Base-by-base conservation (phyloP, 2,329 filamentous ascomycete genomes). In the Trichoderma sp. region DNA sequence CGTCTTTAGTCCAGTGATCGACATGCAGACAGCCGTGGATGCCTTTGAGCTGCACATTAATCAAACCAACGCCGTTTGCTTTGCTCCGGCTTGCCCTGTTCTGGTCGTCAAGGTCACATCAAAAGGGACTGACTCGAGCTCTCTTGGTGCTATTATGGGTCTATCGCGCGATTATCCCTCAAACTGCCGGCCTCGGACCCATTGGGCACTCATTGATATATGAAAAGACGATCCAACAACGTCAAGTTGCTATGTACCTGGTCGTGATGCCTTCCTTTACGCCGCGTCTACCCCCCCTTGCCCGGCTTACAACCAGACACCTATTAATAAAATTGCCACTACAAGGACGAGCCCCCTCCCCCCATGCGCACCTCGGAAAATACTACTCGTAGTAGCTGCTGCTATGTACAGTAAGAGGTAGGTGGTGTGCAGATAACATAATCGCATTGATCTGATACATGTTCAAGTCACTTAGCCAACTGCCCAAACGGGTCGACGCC, bases 401-500 rank as follows among this genome's bases (percentile, higher is more conserved):
- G n/a, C 30, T 12, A 20, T 20, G 26, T n/a, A 28, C 59, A 11
- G 26, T 3, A 68, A 6, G 13, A 58, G 17, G 55, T 50, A 12
- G 57, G 57, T 62, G 39, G 28, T 47, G 66, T 62, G 57, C 39
- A 62, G 57, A 69, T 69, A 34, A 39, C 66, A 50, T 34, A 68
- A 59, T 32, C 9, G 36, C n/a, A 68, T 68, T 34, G 28, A 68
- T 59, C 57, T 59, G 57, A 26, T 28, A 23, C 32, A 7, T 26
- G 13, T 34, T 20, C 20, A 39, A 39, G 50, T 36, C 23, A 28
- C n/a, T 53, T 69, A 69, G 28, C 66, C 66, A 69, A 43, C 66
- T 69, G 66, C 66, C 66, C 66, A 69, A 69, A 69, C 20, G 66
- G 66, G 66, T 28, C 57, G 30, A 69, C 39, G 28, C 13, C 66